Evolutionary conservation across 805 yeast genomes (phyloP).

Genomic region (Maudiozyma barnettii): DNA sequence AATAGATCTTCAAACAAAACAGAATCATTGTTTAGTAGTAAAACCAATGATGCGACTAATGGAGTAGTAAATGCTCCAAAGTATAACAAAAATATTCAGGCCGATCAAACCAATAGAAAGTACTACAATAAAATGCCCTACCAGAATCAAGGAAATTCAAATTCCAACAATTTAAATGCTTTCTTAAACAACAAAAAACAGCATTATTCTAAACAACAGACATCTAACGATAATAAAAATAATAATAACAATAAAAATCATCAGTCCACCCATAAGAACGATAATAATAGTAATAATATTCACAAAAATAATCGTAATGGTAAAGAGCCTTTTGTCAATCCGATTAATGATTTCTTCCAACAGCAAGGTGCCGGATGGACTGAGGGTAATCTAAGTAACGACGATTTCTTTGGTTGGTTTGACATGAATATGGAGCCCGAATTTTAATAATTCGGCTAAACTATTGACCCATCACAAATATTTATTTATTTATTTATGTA

Average conservation of each 20-base stretch:
- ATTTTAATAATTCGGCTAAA: constrained; percentile 30
- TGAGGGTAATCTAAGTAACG: constrained; percentile 52
- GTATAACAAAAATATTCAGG: too few species aligned
- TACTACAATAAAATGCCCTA: neutral
- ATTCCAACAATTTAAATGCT: neutral
- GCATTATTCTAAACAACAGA: neutral
- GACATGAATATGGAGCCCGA: constrained; percentile 68
- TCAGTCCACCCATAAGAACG: too few species aligned
- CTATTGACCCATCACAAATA: neutral
- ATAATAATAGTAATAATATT: neutral
- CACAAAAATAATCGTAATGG: neutral
- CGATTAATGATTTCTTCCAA: constrained; percentile 54
- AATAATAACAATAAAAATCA: neutral
- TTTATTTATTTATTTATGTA: constrained; percentile 1
- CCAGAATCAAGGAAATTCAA: neutral
- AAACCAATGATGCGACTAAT: neutral
- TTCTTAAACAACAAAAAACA: neutral
- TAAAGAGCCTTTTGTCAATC: constrained; percentile 1
- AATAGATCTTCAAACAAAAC: neutral
- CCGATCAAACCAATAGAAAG: neutral
- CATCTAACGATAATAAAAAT: neutral
- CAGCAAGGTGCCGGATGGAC: constrained; percentile 82
- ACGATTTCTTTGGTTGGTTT: constrained; percentile 91
- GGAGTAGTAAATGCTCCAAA: too few species aligned
- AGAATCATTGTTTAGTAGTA: neutral